These are phyloP conservation scores for Tremellales sp. DNA, from an alignment of 1,284 basidiomycete genomes.

Conservation along the genomic window DNA sequence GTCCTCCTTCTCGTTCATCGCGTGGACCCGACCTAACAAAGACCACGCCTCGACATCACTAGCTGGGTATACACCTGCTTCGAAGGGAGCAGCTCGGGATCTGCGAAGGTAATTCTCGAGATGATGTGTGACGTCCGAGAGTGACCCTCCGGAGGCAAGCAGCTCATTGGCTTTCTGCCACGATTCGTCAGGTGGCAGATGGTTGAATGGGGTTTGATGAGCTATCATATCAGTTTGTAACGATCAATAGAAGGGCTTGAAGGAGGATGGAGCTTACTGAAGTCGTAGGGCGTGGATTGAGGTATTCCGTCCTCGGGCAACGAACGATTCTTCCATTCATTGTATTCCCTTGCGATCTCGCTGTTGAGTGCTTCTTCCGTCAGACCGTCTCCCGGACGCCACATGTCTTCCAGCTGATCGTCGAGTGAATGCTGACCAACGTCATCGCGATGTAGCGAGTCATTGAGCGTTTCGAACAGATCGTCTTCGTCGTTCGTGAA, in stretches of 20 bases:
- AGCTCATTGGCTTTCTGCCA: constrained; percentile 48
- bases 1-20: constrained; percentile 81
- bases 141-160: constrained; percentile 70
- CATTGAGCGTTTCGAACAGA: constrained; percentile 39
- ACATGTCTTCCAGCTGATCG: constrained; percentile 29
- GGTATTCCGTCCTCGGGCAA: constrained; percentile 63
- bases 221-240: constrained; percentile 3
- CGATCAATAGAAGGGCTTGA: background rate
- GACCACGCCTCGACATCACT: constrained; percentile 73
- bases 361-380: background rate
- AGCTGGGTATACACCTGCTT: constrained; percentile 5
- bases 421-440: constrained; percentile 35
- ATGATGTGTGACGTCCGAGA: constrained; percentile 77
- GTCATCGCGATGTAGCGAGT: constrained; percentile 40
- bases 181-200: constrained; percentile 13
- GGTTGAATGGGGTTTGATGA: constrained; percentile 6
- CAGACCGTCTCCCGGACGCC: background rate
- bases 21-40: constrained; percentile 84
- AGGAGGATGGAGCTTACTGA: constrained; percentile 56
- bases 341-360: background rate
- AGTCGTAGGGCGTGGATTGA: constrained; percentile 62
- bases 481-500: constrained; percentile 47
- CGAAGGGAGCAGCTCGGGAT: background rate
- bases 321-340: constrained; percentile 18
- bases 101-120: constrained; percentile 76